Base-by-base conservation (phyloP, 805 yeast species). In the Pichia phayaonensis region DNA sequence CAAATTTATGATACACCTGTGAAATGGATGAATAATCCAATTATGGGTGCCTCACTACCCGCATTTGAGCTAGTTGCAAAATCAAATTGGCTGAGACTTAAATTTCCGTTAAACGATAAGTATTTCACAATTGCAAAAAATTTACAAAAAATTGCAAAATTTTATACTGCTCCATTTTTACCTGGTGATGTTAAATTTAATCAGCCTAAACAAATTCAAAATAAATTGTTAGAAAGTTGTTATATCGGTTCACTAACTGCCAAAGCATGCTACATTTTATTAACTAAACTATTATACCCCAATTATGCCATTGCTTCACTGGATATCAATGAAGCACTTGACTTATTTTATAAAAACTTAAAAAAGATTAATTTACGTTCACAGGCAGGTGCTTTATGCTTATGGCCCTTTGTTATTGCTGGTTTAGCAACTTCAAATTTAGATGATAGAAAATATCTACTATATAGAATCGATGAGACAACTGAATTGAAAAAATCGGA, bases 1-100 rank as follows among this genome's bases (percentile, higher is more conserved):
- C 75, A 74, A 15, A 50, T 74, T 4, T 71, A 66, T 52, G 59
- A 64, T 6, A 53, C 59, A 40, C 59, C 61, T 0, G 59, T 59
- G 3, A 64, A 63, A 38, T 72, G 74, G 72, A 64, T 69, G 67
- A 71, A 68, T 47, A 68, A 69, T 49, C 73, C 73, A 1, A 64
- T 70, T 2, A 54, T 68, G 49, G 73, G 73, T 1, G 65, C 73
- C 10, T 63, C 72, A 4, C 49, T 61, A 10, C 64, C 64, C 12
- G 66, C 66, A 15, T 69, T 69, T 51, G 72, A 71, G 47, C 51
- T 70, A 16, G 55, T 67, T 23, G 72, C 73, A 10, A 72, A 72
- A 50, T 56, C 65, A 2, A 59, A 65, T 6, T 71, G 70, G 69
- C 50, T 71, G 20, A 34, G 38, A 11, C 18, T 34, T 34, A 34